A percentile compares a stretch with the other conserved stretches of the same genome.
Evolutionary conservation across 225 moss, liverwort and hornwort genomes (phyloP).

Genomic region (Thuidium tamariscinum): DNA sequence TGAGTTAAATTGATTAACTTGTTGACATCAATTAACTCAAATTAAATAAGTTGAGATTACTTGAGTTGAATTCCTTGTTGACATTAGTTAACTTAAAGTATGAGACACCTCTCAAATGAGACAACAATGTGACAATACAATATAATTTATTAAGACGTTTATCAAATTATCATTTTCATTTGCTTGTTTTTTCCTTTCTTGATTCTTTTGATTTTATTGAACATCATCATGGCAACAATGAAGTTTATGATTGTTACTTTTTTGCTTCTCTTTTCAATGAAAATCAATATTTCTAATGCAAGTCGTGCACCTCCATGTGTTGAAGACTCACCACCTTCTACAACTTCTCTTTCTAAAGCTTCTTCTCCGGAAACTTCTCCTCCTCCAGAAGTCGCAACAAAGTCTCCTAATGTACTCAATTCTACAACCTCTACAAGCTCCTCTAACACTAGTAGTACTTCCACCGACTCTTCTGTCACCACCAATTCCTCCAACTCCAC

Average conservation of each 20-base stretch:
- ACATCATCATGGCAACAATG: not conserved
- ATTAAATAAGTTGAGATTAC: not conserved
- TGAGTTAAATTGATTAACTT: not conserved
- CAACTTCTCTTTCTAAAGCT: not conserved
- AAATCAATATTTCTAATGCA: not conserved
- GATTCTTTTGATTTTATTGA: not conserved
- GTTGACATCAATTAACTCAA: not conserved
- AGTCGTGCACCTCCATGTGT: not conserved
- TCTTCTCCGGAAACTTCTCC: not conserved
- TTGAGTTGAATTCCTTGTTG: not conserved
- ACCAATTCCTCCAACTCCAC: not conserved
- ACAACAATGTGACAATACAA: too few relatives aligned
- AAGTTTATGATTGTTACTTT: not conserved
- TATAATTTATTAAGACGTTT: not conserved
- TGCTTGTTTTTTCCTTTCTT: fast-evolving
- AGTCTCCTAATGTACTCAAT: not conserved
- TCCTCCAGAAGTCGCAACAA: not conserved
- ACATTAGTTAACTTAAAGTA: not conserved
- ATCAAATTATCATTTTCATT: not conserved
- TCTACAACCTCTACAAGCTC: not conserved
- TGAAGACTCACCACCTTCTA: not conserved
- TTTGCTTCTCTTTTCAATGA: not conserved
- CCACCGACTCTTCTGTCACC: not conserved
- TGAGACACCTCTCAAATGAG: not conserved
- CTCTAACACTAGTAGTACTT: not conserved